These are phyloP conservation scores for Kazachstania psychrophila DNA, from an alignment of 805 yeast species.

Conservation along the genomic window DNA sequence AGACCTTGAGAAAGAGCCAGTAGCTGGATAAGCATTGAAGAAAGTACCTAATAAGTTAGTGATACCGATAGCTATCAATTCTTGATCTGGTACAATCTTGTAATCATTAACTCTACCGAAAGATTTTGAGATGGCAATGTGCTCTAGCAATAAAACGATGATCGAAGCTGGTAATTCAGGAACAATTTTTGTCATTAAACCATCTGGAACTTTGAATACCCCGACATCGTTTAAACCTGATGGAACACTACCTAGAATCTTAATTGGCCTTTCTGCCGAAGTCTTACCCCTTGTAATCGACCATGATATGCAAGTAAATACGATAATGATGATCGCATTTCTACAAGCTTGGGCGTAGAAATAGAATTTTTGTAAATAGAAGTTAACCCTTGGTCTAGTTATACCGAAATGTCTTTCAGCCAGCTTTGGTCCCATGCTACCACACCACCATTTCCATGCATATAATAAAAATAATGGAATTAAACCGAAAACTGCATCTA, in stretches of 20 bases:
- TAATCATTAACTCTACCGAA: conserved; percentile 90
- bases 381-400: conserved; percentile 13
- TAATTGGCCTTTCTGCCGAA: conserved; percentile 34
- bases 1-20: conserved; percentile 92
- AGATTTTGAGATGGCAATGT: conserved; percentile 87
- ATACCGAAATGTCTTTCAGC: conserved; percentile 40
- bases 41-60: conserved; percentile 86
- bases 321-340: conserved; percentile 70
- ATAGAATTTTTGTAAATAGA: conserved; percentile 33
- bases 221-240: conserved; percentile 74
- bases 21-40: conserved; percentile 89
- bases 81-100: conserved; percentile 87
- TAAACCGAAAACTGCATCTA: conserved; percentile 87
- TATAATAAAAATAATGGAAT: conserved; percentile 65
- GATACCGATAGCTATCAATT: conserved; percentile 85
- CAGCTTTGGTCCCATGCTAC: conserved; percentile 45
- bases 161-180: conserved; percentile 79
- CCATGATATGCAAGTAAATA: conserved; percentile 79
- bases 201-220: conserved; percentile 53
- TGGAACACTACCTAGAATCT: conserved; percentile 70
- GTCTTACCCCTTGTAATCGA: conserved; percentile 49
- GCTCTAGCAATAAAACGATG: conserved; percentile 77
- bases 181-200: conserved; percentile 52
- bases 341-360: conserved; percentile 72
- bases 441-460: conserved; percentile 57